Percentiles rank a stretch among this genome's conserved stretches.
Evolutionary conservation across 2,329 filamentous ascomycete species (phyloP).

Genomic region (Apiospora pterosperma): DNA sequence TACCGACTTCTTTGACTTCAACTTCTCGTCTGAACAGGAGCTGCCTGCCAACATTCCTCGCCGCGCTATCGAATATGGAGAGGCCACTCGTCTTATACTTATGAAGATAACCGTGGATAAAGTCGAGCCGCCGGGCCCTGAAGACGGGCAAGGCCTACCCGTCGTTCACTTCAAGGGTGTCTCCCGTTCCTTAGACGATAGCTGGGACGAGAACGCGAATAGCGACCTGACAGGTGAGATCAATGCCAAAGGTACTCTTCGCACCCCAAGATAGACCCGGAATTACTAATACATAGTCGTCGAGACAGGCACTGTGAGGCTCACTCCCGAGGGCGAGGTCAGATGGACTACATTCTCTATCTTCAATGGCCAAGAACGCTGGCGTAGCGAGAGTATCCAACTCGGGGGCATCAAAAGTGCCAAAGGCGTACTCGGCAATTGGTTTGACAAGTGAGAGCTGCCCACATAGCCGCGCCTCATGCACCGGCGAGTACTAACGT

Average conservation of each 20-base stretch:
- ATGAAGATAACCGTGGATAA: conserved; percentile 62
- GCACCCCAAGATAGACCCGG: background rate
- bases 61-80: conserved; percentile 54
- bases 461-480: too few relatives aligned
- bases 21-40: conserved; percentile 49
- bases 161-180: conserved; percentile 67
- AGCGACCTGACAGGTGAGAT: conserved; percentile 58
- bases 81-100: conserved; percentile 68
- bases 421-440: conserved; percentile 68
- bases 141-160: conserved; percentile 56
- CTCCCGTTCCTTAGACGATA: conserved; percentile 58
- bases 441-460: conserved; percentile 67
- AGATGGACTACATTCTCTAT: conserved; percentile 71
- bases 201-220: conserved; percentile 66
- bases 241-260: conserved; percentile 22
- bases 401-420: conserved; percentile 63
- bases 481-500: background rate
- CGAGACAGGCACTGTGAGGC: conserved; percentile 53
- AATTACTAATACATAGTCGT: conserved; percentile 2
- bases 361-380: conserved; percentile 61
- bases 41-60: conserved; percentile 41
- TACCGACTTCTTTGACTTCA: conserved; percentile 69
- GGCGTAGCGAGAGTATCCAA: conserved; percentile 76
- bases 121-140: conserved; percentile 55
- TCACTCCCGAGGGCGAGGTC: conserved; percentile 68